Base-by-base conservation (phyloP, 2,329 filamentous ascomycete genomes). In the Fusarium sambucinum region DNA sequence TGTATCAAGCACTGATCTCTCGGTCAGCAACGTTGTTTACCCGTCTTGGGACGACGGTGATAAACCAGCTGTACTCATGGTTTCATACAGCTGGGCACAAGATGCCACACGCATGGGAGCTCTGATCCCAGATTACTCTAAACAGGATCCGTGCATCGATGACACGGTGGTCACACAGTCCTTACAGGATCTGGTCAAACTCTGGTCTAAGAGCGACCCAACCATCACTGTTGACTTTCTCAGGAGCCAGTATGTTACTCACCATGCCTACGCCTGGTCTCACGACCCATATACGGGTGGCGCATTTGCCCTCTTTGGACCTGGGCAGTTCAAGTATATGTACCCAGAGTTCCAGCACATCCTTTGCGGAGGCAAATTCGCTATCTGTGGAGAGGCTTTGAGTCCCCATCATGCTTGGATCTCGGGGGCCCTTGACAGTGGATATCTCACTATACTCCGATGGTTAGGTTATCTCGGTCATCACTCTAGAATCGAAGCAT, bases 331-430 rank as follows among this genome's bases (percentile, higher is more conserved):
- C 70, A 70, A 68, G 3, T 73, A 77, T 21, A 35, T 80, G 27
- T 80, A 77, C 42, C 77, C 77, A 0, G 51, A 70, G 3, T 71
- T 82, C 17, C 62, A 68, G 21, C 63, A 63, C 8, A 69, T 74
- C 0, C 59, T 72, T 14, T 75, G 74, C 1, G 62, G 74, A 2
- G 69, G 75, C 1, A 74, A 74, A 7, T 70, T 81, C 2, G 64
- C 76, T 19, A 72, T 82, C 11, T 72, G 74, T 7, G 80, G 80
- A 12, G 80, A 82, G 59, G 79, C 79, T 1, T 51, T 75, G 1
- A 78, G 76, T 12, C 68, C 72, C 0, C 75, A 82, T 21, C 81
- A 82, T 29, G 80, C 77, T 0, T 82, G 80, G 80, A 76, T 82
- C 11, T 73, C 75, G 0, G 79, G 80, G 1, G 72, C 79, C 0